Base-by-base conservation (phyloP, 768 basidiomycete species). In the Hygrocybe punicea region DNA sequence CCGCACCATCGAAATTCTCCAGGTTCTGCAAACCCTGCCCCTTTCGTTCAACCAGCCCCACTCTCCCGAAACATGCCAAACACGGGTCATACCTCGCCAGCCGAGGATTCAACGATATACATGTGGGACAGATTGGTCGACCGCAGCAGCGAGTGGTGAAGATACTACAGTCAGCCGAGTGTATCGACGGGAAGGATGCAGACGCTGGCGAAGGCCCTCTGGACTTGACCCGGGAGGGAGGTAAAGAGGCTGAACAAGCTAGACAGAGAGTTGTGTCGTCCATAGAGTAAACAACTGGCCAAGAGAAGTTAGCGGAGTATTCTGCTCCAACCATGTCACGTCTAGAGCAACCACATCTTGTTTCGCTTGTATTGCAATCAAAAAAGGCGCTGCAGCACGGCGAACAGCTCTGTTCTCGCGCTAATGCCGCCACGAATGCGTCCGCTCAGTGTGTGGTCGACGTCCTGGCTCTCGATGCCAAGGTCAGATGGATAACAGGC, bases 361-460 rank as follows among this genome's bases (percentile, higher is more conserved):
- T 89, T 34, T 84, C 87, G 21, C 82, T 93, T 9, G 87, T 90
- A 10, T 74, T 87, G 1, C 86, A 89, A 63, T 91, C 91, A 2
- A 88, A 91, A 78, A 89, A 88, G 63, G 91, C 89, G 0, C 79
- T 93, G 2, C 84, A 89, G 60, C 82, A 86, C 37, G 91, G 89
- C 1, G 81, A 91, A 72, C 80, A 85, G 50, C 78, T 93, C 5
- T 93, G 91, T 64, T 81, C 81, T 1, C 78, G 76, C 35, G 88
- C 91, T 2, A 83, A 87, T 63, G 63, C 69, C 1, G 71, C 85
- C 19, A 83, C 87, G n/a, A 82, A 82, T 60, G 73, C 78, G 42
- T 89, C 91, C 2, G 82, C 88, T 0, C 82, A 84, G 60, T 76
- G 78, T 37, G 81, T 84, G 0, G 75, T 90, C 11, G 87, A 91